Evolutionary conservation across 176 grass and related monocot species (phyloP), one percentile per base, ranked within the genome.

Genomic region (Rhynchospora breviuscula): DNA sequence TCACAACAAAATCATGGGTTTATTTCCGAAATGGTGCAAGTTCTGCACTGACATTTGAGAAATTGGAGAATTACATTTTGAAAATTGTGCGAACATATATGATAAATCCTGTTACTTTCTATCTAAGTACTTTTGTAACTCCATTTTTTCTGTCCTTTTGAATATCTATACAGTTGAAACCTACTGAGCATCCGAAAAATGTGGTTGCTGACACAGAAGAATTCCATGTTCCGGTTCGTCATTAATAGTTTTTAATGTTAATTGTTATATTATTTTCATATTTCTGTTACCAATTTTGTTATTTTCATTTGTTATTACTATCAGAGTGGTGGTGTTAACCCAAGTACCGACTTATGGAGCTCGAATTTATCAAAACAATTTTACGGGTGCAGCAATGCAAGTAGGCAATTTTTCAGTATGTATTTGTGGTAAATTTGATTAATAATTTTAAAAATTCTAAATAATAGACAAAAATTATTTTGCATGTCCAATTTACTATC

Each of bases 361-460:
- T 95, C 93, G 0, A 86, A 89, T 85, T 75, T 60, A 78, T 86
- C 96, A 1, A 80, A 79, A 59, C 63, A 78, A 81, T 99, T 93
- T 90, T 78, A 86, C 10, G 93, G 93, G 73, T 99, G 93, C 88
- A 95, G 96, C 86, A 87, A 86, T 74, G 93, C 89, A 46, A 89
- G 85, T 75, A 85, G 66, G 44, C 78, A 83, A 21, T 99, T 95
- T 81, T 74, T 83, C 9, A 85, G 96, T 95, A 85, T 59, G 83
- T 68, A 44, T 73, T 81, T 18, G 47, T 23, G 17, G 12, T 59
- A 51, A 10, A 86, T 82, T 56, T 23, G 14, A 86, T 58, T 43
- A 72, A 78, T 62, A 47, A 44, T 72, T 85, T 58, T 51, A 11
- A 49, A 40, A 85, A 26, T 61, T 85, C 2, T 75, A 35, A 26